Base-by-base conservation (phyloP, 306 rosid species). In the Boehmeria nivea region DNA sequence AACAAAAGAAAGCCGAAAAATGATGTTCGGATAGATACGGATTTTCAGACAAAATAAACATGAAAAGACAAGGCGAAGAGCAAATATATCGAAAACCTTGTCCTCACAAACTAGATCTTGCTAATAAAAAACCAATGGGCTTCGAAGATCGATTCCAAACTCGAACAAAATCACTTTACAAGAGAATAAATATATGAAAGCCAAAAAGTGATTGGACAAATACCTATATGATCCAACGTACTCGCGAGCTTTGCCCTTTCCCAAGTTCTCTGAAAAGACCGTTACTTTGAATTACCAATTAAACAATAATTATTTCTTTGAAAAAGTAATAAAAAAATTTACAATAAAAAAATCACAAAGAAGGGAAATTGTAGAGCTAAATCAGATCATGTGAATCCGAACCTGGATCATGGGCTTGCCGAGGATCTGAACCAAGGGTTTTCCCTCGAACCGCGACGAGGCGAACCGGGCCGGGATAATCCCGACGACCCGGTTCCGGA, bases 381-480 rank as follows among this genome's bases (percentile, higher is more conserved):
- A n/a, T 33, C 7, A 33, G 38, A 33, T 33, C 11, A 4, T 10
- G 36, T n/a, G n/a, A n/a, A n/a, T n/a, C n/a, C 7, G 33, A 0
- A 87, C 95, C 98, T 91, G 98, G 69, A 91, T 91, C 96, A 91
- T 91, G 64, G 98, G 95, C 71, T 87, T 91, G 33, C 98, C 98
- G 44, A 91, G 98, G 67, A 91, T 91, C 23, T 72, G 76, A 69
- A 77, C 83, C 10, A 91, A 85, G 70, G 98, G 96, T 72, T 91
- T 91, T 64, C 98, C 98, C 55, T 59, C 24, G 28, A 91, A 87
- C 3, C 98, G 78, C 0, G 98, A 78, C 0, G 98, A 91, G 51
- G 95, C 98, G 53, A 71, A 87, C 22, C 98, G 89, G 51, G 98
- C 96, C 31, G 98, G 98, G 65, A 91, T 91, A 43, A 91, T 82